Conservation (phyloP, 805 yeast species). For the Candida silvatica region DNA sequence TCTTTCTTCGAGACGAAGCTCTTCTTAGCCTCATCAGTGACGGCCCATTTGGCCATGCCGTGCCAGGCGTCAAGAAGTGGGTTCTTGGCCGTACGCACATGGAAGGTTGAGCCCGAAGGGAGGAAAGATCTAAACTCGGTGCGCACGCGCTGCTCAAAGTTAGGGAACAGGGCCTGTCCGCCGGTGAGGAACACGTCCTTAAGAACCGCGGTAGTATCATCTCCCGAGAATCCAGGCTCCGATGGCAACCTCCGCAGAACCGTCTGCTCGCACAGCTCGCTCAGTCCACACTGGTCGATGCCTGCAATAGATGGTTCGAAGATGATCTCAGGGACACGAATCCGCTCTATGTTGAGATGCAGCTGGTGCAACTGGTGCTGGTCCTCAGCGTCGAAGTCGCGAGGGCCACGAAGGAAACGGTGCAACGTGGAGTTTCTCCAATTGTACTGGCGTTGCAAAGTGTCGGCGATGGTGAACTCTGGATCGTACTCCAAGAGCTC, state of each 20-base stretch:
- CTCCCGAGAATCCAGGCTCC: constrained; percentile 42
- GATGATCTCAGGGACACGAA: constrained; percentile 83
- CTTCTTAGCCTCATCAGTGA: constrained; percentile 30
- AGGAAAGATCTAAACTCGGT: constrained; percentile 62
- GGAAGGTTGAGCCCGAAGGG: constrained; percentile 57
- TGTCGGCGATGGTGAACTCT: constrained; percentile 75
- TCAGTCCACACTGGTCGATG: constrained; percentile 89
- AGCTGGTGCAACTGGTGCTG: constrained; percentile 85
- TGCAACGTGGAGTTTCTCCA: constrained; percentile 80
- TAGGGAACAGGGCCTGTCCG: constrained; percentile 62
- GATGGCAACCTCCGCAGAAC: constrained; percentile 52
- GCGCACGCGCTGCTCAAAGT: constrained; percentile 58
- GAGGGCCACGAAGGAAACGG: constrained; percentile 82
- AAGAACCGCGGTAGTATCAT: constrained; percentile 36
- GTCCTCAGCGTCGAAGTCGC: constrained; percentile 74
- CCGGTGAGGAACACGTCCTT: constrained; percentile 80
- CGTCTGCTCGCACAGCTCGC: constrained; percentile 65
- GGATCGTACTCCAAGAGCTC: constrained; percentile 79
- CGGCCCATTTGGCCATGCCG: constrained; percentile 84
- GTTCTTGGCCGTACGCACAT: constrained; percentile 54
- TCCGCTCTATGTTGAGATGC: constrained; percentile 84
- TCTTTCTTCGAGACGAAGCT: constrained; percentile 58
- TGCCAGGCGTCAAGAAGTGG: constrained; percentile 84
- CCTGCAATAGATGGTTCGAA: constrained; percentile 95
- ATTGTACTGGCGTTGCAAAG: constrained; percentile 71